Base-by-base conservation (phyloP, 306 rosid genomes). In the Medicago ruthenica region DNA sequence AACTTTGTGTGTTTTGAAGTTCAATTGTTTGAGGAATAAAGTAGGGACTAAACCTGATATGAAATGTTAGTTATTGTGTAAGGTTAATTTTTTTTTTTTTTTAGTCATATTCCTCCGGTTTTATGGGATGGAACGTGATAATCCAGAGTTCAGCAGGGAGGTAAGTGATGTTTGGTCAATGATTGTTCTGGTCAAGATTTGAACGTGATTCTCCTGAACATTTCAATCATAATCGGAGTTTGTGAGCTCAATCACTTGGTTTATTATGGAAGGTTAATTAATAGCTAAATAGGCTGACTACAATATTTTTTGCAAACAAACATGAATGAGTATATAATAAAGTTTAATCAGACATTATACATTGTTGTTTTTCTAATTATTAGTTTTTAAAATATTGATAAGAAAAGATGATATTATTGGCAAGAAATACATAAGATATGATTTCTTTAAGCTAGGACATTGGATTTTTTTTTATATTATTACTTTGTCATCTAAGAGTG, bases 231-330 rank as follows among this genome's bases (percentile, higher is more conserved):
- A 45, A 45, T 0, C 13, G 5, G 5, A 45, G 15, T 0, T 45
- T n/a, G 6, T 15, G 20, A 50, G 20, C 9, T n/a, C 3, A n/a
- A n/a, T 50, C 2, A n/a, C 9, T n/a, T n/a, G 55, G 17, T 14
- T 65, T 81, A 24, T 66, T 83, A 64, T 64, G 15, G 20, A 16
- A 64, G 27, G n/a, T 64, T 27, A 44, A 70, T 39, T 27, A n/a
- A n/a, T 27, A 34, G 66, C 24, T 27, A 61, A 80, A 13, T 59
- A 40, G 45, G 45, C 50, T 24, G 73, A 70, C 70, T 17, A 54
- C 53, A 61, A 51, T 63, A 53, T 80, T 74, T 75, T 50, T 9
- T 31, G 62, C 62, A 57, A 54, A 58, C 37, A 70, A 78, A 47
- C 37, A 73, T 53, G 42, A 44, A 34, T 71, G 63, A 20, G 31